Evolutionary conservation across 495 filamentous ascomycete genomes (phyloP).

Genomic region (Niebla homalea): DNA sequence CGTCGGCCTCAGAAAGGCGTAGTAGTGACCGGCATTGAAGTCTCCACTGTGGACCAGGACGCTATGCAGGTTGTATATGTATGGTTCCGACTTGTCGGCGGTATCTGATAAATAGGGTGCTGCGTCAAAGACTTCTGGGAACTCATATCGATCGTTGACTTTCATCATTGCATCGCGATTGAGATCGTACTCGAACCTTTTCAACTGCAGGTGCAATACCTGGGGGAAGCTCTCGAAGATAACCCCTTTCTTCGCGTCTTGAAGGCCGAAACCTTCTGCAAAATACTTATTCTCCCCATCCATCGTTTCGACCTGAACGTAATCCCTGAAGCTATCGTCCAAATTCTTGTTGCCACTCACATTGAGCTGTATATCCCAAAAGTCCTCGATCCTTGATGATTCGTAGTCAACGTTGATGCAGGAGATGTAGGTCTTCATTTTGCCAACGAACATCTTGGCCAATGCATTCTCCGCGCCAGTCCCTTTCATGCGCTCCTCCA

Average conservation of each 20-base stretch:
- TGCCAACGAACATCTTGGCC: constrained; percentile 82
- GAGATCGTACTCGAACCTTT: constrained; percentile 96
- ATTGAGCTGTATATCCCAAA: constrained; percentile 98
- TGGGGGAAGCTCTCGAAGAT: constrained; percentile 95
- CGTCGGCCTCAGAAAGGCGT: constrained; percentile 86
- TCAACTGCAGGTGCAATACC: constrained; percentile 88
- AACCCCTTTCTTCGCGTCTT: constrained; percentile 94
- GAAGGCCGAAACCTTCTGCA: constrained; percentile 77
- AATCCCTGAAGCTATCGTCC: constrained; percentile 90
- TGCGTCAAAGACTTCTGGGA: constrained; percentile 86
- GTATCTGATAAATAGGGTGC: constrained; percentile 74
- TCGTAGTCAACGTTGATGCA: constrained; percentile 98
- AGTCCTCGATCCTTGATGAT: constrained; percentile 87
- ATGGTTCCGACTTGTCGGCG: constrained; percentile 78
- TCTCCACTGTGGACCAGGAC: constrained; percentile 95
- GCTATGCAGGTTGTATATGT: constrained; percentile 83
- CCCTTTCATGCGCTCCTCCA: constrained; percentile 96
- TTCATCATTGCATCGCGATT: constrained; percentile 97
- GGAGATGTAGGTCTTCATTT: constrained; percentile 95
- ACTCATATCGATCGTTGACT: constrained; percentile 95
- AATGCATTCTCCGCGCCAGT: constrained; percentile 88
- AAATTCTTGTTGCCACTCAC: constrained; percentile 86
- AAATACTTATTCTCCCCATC: constrained; percentile 98
- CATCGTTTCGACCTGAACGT: constrained; percentile 88
- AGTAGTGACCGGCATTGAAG: constrained; percentile 97